Base-by-base conservation (phyloP, 2,329 filamentous ascomycete species). In the Coniochaeta prunicola region DNA sequence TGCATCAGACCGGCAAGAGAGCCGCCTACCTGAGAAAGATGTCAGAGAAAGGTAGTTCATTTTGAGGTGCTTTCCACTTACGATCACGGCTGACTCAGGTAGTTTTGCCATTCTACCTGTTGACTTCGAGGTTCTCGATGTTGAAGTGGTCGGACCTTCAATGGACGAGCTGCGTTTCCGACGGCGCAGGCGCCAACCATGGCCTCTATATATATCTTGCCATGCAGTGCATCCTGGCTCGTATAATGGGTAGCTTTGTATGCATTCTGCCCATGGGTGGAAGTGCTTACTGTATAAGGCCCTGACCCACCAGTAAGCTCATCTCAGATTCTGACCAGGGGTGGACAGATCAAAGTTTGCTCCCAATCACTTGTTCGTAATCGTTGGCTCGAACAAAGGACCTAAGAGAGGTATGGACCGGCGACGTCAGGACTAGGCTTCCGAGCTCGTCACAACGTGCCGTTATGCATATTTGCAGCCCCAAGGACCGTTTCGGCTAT, bases 1-100 rank as follows among this genome's bases (percentile, higher is more conserved):
- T 66, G 63, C 57, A 73, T 64, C 4, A 74, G 67, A 12, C 71
- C 71, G 3, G 65, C 66, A 8, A 73, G 62, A 12, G 71, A 74
- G 57, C 72, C 72, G 10, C 73, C 73, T n/a, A 74, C 66, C 68
- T 70, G 45, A 5, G 21, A 24, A 31, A 36, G 17, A n/a, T 12
- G n/a, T 21, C 40, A 34, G 67, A 26, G 4, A 9, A 19, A 10
- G 8, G 17, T 4, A 31, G 12, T 33, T 26, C 38, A 3, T 9
- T 3, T 31, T 7, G 31, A 1, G 53, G 15, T 10, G 12, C 26
- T 58, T 17, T 15, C 5, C n/a, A 58, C 58, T 58, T 26, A 62
- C 59, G 17, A 61, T 61, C 28, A 61, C 48, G 9, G 58, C 58
- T 21, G 60, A 54, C 36, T 59, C 59, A 1, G 60, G 58, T 42